Percentiles rank a stretch among this genome's conserved stretches.
These are phyloP conservation scores for Colletotrichum gloeosporioides DNA, from an alignment of 2,329 filamentous ascomycete species.

Conservation along the genomic window DNA sequence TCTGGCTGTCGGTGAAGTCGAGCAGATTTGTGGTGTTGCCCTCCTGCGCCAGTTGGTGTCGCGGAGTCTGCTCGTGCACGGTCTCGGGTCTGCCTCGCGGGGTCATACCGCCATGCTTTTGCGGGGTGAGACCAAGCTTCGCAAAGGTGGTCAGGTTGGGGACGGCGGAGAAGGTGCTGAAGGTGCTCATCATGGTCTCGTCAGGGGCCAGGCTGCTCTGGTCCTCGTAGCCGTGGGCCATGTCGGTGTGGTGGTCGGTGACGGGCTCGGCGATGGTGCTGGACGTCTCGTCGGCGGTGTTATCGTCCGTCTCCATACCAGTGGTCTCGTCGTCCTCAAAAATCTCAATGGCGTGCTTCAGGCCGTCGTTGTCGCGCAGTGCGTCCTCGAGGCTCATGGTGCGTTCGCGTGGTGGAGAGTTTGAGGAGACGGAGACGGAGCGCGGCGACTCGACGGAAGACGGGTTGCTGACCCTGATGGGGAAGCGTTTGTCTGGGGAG, in stretches of 20 bases:
- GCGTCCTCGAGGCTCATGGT: constrained; percentile 58
- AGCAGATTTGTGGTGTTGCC: constrained; percentile 78
- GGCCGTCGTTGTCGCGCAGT: constrained; percentile 58
- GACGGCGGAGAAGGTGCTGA: constrained; percentile 89
- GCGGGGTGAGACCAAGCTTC: constrained; percentile 70
- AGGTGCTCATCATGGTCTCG: constrained; percentile 79
- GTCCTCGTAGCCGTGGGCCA: constrained; percentile 35
- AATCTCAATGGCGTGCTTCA: constrained; percentile 66
- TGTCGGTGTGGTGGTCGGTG: constrained; percentile 10
- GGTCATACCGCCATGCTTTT: constrained; percentile 51
- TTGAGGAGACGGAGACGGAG: constrained; percentile 15
- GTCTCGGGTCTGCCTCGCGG: constrained; percentile 41
- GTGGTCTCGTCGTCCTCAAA: constrained; percentile 58
- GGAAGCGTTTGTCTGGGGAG: constrained; percentile 57
- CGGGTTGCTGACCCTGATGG: constrained; percentile 57
- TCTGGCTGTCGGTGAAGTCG: constrained; percentile 83
- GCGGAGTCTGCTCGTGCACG: constrained; percentile 40
- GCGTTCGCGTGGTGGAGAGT: constrained; percentile 31
- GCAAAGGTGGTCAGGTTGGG: constrained; percentile 87
- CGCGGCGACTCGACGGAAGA: constrained; percentile 25
- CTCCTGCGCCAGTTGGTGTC: constrained; percentile 42
- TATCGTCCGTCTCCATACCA: constrained; percentile 27
- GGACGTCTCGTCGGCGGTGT: constrained; percentile 17
- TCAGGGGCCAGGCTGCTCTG: constrained; percentile 58
- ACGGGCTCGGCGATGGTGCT: constrained; percentile 25